Evolutionary conservation across 1,284 basidiomycete genomes (phyloP).

Genomic region (Sanghuangporus sanghuang): DNA sequence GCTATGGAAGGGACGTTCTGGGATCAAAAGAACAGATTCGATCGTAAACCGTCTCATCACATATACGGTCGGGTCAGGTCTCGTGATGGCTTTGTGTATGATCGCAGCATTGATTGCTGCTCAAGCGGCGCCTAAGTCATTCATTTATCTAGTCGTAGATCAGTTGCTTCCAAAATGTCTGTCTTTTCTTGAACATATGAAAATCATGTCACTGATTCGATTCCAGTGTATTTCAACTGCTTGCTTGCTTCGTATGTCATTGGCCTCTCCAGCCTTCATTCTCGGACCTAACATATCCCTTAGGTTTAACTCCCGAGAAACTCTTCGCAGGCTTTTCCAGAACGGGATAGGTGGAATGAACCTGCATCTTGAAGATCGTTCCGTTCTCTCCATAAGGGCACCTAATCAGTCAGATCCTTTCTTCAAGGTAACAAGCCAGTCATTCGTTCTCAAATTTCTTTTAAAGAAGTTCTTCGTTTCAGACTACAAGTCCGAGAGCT

Average conservation of each 20-base stretch:
- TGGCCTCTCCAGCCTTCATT: neutral
- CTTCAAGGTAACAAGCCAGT: neutral
- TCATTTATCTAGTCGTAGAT: conserved; percentile 10
- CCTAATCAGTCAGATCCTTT: neutral
- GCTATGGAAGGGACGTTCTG: conserved; percentile 28
- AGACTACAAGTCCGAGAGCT: neutral
- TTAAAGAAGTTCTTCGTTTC: neutral
- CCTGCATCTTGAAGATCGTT: neutral
- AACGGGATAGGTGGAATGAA: neutral
- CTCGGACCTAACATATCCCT: neutral
- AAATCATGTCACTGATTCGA: no score
- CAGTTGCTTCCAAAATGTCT: neutral
- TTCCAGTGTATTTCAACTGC: conserved; percentile 1
- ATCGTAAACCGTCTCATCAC: conserved; percentile 39
- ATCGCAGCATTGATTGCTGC: conserved; percentile 6
- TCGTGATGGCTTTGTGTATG: conserved; percentile 28
- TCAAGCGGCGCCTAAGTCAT: conserved; percentile 2
- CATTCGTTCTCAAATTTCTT: neutral
- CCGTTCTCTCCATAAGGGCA: neutral
- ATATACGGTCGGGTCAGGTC: conserved; percentile 40
- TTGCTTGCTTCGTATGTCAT: neutral
- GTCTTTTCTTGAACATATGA: neutral
- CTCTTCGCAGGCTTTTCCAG: neutral
- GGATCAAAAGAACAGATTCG: conserved; percentile 21
- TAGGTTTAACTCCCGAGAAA: neutral